Evolutionary conservation across 352 stramenopile genomes (phyloP), one percentile per base, ranked within the genome.

Genomic region (Phytophthora pini): DNA sequence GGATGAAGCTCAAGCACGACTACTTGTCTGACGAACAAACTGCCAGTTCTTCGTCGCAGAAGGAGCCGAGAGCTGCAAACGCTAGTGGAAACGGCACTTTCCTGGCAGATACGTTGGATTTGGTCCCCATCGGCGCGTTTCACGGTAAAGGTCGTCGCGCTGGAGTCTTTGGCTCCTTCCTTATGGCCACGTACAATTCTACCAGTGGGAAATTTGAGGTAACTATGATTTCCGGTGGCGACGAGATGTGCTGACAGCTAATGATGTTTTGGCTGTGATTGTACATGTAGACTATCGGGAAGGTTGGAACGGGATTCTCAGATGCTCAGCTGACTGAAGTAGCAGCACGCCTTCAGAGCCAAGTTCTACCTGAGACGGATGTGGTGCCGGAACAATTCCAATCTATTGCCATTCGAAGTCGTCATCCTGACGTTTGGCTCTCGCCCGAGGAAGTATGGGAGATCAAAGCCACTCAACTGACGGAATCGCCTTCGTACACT

Each of bases 111-210:
- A 92, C 97, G 15, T 84, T 99, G 22, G 98, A 99, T 78, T 81
- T 99, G 31, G 97, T 99, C n/a, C 97, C 97, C 1, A 92, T 99
- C 50, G 98, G 96, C 2, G 98, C 96, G 4, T 99, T 98, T 74
- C 89, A 98, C 60, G 98, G 98, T 34, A 92, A 94, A 72, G 91
- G 97, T 1, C 98, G 98, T 51, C 87, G 97, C 29, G 95, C 93
- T 6, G 97, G 97, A 9, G 87, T 94, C 15, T 99, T 98, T 79
- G 98, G 98, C 1, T 98, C 98, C 13, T 99, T 99, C 70, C 79
- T 99, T 2, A 84, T 99, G 62, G 98, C 98, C 17, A 98, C 92
- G 45, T 99, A 98, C 74, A 96, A 99, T 67, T 70, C 89, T 7
- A 83, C 90, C 3, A 90, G 81, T 6, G 95, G 98, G 54, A 91